Base-by-base conservation (phyloP, 306 rosid species). In the Ormosia emarginata region DNA sequence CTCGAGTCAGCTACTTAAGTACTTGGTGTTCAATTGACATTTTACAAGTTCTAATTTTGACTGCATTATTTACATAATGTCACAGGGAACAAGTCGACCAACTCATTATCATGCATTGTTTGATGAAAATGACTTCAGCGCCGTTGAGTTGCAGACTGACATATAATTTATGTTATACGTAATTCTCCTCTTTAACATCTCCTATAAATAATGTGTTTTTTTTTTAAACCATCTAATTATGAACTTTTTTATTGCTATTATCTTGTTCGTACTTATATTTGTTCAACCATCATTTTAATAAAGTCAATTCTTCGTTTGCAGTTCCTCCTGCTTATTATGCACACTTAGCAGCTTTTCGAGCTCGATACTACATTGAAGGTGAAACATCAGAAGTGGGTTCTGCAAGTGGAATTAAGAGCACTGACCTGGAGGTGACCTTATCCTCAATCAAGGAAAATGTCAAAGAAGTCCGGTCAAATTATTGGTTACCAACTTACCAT, bases 261-360 rank as follows among this genome's bases (percentile, higher is more conserved):
- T 53, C 1, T 30, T 3, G 18, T 4, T 39, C 5, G 41, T 40
- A 9, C 5, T 37, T 8, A 8, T 44, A 24, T 24, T 24, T 24
- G 24, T 24, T 24, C 24, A 13, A 52, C 6, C 7, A 50, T 2
- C 18, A 2, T 33, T 30, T 69, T 8, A 34, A 29, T 43, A 1
- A n/a, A 49, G 14, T 0, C 59, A 11, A 37, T 18, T 56, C 0
- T 24, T 1, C 43, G 34, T 59, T 50, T 82, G 79, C 83, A 85
- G 91, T 88, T 52, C 91, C 89, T 66, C 89, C 91, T 0, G 91
- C 89, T 0, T 88, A 88, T 18, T 88, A 88, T 76, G 91, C 91
- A 2, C 89, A 88, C 70, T 59, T 85, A 34, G 81, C 86, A 0
- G 91, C 91, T 0, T 88, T 85, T 10, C 82, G 91, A 0, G 89